Base-by-base conservation (phyloP, 257 asterid genomes). In the Marsdenia floribunda region DNA sequence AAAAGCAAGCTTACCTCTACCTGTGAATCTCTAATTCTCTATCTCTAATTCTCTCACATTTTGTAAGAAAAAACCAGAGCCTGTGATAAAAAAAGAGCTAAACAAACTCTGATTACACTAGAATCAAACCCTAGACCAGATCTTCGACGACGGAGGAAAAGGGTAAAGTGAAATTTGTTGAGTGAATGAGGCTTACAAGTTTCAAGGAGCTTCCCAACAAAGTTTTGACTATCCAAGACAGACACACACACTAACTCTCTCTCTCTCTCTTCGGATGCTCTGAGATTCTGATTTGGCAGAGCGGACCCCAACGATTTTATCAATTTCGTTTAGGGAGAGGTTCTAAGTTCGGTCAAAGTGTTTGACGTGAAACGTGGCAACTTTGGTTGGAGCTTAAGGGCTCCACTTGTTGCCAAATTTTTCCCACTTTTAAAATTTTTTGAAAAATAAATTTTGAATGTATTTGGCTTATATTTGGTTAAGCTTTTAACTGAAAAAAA, bases 241-340 rank as follows among this genome's bases (percentile, higher is more conserved):
- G 52, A 75, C 38, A 33, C 70, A 53, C 59, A 44, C 33, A 29
- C 33, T 1, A 1, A 42, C 24, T 73, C 68, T 71, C 54, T 73
- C 16, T 74, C 37, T 69, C 77, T 73, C 74, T 22, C 78, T 72
- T 67, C 22, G 79, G 59, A 83, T 70, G 72, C 74, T 63, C 78
- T 73, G 55, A 24, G 72, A 76, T 69, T 70, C 77, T 63, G 71
- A 73, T 66, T 75, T 68, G 58, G 77, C 73, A 78, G 76, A 80
- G 88, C 89, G 92, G 96, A 87, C 85, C 81, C 86, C 89, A 84
- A 85, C 63, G 49, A 59, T 74, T 75, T 80, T 81, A 79, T 86
- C 78, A 78, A 90, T 75, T 86, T 74, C 82, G 77, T 85, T 77
- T 22, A 84, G 80, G 55, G 72, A n/a, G 76, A 80, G 83, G 70